These are phyloP conservation scores for Penicillium pancosmium DNA, from an alignment of 495 filamentous ascomycete species.

Conservation along the genomic window DNA sequence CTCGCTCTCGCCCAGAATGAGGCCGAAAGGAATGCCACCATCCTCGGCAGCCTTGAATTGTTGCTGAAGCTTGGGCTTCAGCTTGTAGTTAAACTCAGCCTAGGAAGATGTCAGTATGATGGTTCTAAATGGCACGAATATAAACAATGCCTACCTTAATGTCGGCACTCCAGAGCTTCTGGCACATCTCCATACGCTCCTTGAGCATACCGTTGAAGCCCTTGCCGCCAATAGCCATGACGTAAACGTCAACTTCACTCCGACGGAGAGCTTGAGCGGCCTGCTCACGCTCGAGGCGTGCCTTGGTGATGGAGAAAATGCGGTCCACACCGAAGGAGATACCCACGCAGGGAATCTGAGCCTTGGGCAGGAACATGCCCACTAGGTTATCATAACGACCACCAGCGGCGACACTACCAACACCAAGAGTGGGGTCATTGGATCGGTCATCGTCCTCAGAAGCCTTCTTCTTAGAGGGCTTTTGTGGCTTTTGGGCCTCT, in stretches of 20 bases:
- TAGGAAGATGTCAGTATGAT: slow-evolving; percentile 26
- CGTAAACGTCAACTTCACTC: slow-evolving; percentile 82
- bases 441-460: slow-evolving; percentile 78
- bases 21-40: slow-evolving; percentile 68
- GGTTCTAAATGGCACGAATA: background rate
- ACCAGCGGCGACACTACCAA: slow-evolving; percentile 86
- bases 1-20: slow-evolving; percentile 84
- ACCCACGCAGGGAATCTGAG: slow-evolving; percentile 87
- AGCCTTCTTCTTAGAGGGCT: slow-evolving; percentile 60
- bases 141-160: slow-evolving; percentile 59
- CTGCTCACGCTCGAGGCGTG: slow-evolving; percentile 66
- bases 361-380: slow-evolving; percentile 86
- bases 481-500: slow-evolving; percentile 51
- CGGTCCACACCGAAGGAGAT: slow-evolving; percentile 95
- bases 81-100: slow-evolving; percentile 78
- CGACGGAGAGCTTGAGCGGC: slow-evolving; percentile 51
- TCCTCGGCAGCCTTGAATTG: slow-evolving; percentile 83
- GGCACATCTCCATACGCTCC: slow-evolving; percentile 78
- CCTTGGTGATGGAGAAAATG: slow-evolving; percentile 89
- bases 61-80: slow-evolving; percentile 74
- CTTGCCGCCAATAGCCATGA: slow-evolving; percentile 94
- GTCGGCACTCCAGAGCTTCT: slow-evolving; percentile 74
- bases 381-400: slow-evolving; percentile 93
- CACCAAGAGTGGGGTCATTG: slow-evolving; percentile 78
- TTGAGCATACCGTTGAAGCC: slow-evolving; percentile 77